phyloP scores from a whole-genome alignment of 2,329 filamentous ascomycete genomes.

The Cladobotryum mycophilum region DNA sequence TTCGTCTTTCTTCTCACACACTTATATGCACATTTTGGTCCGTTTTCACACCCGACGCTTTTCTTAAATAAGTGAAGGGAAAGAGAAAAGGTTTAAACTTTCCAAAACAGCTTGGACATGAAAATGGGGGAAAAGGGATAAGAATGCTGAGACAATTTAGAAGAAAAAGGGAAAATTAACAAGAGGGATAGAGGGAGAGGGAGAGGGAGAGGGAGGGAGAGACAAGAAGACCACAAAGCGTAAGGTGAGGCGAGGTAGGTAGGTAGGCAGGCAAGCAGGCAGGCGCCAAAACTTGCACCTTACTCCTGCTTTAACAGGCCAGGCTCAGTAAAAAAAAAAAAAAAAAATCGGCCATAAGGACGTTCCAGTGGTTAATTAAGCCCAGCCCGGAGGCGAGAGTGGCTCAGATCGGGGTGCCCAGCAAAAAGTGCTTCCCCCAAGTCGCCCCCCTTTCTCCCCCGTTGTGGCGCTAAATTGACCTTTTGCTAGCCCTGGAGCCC shows the following conservation, averaged over 20 bases:
- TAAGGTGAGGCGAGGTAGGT: neutral
- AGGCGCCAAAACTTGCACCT: too few species aligned
- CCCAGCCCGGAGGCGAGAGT: too few species aligned
- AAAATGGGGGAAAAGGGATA: neutral
- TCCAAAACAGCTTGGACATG: too few species aligned
- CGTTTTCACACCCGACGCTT: neutral
- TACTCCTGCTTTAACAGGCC: too few species aligned
- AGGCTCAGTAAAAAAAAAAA: too few species aligned
- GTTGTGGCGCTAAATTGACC: too few species aligned
- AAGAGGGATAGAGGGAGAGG: neutral
- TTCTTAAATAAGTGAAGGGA: neutral
- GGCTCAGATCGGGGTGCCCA: too few species aligned
- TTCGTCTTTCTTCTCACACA: neutral
- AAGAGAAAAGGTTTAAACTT: neutral
- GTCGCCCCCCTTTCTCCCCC: too few species aligned
- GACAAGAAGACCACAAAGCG: neutral
- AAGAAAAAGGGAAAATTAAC: neutral
- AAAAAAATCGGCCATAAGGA: too few species aligned
- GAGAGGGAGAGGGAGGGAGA: neutral
- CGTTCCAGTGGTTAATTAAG: too few species aligned
- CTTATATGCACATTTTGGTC: neutral
- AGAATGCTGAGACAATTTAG: neutral
- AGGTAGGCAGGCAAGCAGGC: neutral
- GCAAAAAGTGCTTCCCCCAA: too few species aligned
- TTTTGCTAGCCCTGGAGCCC: too few species aligned